Percentiles rank a stretch among this genome's conserved stretches.
These are phyloP conservation scores for Suhomyces chickasaworum DNA, from an alignment of 1,139 yeast species.

Conservation along the genomic window DNA sequence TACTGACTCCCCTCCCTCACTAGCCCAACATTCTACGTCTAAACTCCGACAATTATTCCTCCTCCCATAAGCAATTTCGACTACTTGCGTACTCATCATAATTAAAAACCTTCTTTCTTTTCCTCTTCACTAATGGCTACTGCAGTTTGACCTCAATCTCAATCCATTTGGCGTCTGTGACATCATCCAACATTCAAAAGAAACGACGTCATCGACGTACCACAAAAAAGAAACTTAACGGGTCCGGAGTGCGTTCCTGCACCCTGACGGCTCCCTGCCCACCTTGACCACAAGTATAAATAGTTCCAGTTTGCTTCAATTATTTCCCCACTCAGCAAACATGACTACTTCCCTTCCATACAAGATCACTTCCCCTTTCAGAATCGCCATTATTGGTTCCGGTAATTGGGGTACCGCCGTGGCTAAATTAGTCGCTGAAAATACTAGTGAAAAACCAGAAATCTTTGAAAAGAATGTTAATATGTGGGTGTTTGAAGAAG, in stretches of 20 bases:
- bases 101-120: too few relatives aligned
- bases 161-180: constrained; percentile 8
- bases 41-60: constrained; percentile 4
- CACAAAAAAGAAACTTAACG: constrained; percentile 9
- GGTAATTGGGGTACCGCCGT: constrained; percentile 56
- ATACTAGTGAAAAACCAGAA: constrained; percentile 43
- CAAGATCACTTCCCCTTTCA: constrained; percentile 42
- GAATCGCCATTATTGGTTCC: constrained; percentile 47
- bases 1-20: background rate
- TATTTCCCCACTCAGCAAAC: background rate
- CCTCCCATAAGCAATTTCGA: too few relatives aligned
- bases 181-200: constrained; percentile 13
- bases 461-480: constrained; percentile 41
- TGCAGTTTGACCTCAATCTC: too few relatives aligned
- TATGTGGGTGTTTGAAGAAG: constrained; percentile 53
- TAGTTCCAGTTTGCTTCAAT: constrained; percentile 1
- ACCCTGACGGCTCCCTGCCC: constrained; percentile 7
- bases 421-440: constrained; percentile 50
- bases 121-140: too few relatives aligned
- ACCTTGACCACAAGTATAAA: constrained; percentile 6
- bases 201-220: constrained; percentile 13
- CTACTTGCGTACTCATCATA: too few relatives aligned
- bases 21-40: constrained; percentile 8
- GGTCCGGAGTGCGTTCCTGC: constrained; percentile 11
- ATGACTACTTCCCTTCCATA: constrained; percentile 39